Evolutionary conservation across 768 basidiomycete genomes (phyloP).

Genomic region (Pleurotus ostreatus): DNA sequence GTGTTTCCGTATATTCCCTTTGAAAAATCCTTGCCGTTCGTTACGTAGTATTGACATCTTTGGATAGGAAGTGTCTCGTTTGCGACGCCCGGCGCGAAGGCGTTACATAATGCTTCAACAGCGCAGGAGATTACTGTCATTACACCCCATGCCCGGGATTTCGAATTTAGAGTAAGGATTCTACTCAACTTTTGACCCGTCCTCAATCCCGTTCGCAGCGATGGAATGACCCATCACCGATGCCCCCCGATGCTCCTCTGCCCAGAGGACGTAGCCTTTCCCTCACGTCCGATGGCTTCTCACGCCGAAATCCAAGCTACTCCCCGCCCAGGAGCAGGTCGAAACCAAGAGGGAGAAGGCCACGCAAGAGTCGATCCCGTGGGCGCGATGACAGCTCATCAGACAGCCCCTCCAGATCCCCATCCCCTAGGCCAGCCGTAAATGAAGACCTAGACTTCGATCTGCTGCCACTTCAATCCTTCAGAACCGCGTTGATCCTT

Average conservation of each 20-base stretch:
- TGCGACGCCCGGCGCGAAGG: constrained; percentile 69
- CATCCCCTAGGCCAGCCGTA: constrained; percentile 1
- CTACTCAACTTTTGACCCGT: background rate
- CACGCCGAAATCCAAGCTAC: constrained; percentile 11
- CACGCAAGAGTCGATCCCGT: constrained; percentile 13
- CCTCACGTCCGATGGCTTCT: constrained; percentile 1
- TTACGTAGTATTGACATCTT: constrained; percentile 65
- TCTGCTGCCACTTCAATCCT: constrained; percentile 65
- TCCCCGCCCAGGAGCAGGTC: constrained; percentile 9
- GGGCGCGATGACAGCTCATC: constrained; percentile 17
- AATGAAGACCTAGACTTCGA: constrained; percentile 44
- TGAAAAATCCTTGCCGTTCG: constrained; percentile 3
- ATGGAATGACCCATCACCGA: constrained; percentile 67
- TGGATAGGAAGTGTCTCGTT: constrained; percentile 77
- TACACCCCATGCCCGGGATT: constrained; percentile 51
- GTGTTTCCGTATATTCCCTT: constrained; percentile 8
- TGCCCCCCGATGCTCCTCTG: constrained; percentile 42
- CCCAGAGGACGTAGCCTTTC: constrained; percentile 5
- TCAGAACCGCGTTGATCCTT: constrained; percentile 77
- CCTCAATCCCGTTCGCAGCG: constrained; percentile 34
- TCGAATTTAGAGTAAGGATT: constrained; percentile 47
- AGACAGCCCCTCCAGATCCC: constrained; percentile 11
- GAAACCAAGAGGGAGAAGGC: background rate
- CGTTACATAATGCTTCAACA: constrained; percentile 76
- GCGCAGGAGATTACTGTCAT: constrained; percentile 79